A percentile compares a stretch with the other conserved stretches of the same genome.
Conservation (phyloP, 495 filamentous ascomycete genomes). For the Penicillium psychrofluorescens region DNA sequence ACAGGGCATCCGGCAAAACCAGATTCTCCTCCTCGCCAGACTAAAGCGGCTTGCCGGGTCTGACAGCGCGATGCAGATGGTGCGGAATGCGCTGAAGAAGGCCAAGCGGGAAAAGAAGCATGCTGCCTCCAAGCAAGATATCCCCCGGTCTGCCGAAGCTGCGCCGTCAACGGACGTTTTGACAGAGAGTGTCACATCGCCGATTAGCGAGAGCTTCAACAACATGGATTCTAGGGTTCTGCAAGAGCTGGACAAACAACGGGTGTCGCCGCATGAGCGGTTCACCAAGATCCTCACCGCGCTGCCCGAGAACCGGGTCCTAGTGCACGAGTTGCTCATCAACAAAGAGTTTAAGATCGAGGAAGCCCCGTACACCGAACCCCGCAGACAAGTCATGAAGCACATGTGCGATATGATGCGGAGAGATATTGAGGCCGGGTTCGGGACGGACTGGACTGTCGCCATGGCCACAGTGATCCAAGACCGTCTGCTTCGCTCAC, state of each 20-base stretch:
- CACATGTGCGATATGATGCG: slow-evolving; percentile 75
- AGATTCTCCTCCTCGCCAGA: slow-evolving; percentile 76
- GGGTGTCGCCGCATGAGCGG: slow-evolving; percentile 33
- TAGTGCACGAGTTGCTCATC: slow-evolving; percentile 88
- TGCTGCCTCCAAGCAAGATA: slow-evolving; percentile 51
- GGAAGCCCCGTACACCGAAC: slow-evolving; percentile 39
- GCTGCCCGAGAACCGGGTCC: slow-evolving; percentile 73
- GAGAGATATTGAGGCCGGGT: slow-evolving; percentile 59
- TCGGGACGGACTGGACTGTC: slow-evolving; percentile 70
- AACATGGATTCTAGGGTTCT: slow-evolving; percentile 31
- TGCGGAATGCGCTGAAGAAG: slow-evolving; percentile 74
- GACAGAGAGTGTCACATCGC: slow-evolving; percentile 36
- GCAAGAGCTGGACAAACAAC: slow-evolving; percentile 30
- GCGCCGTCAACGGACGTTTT: slow-evolving; percentile 25
- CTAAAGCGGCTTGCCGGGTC: slow-evolving; percentile 85
- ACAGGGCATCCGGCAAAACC: slow-evolving; percentile 89
- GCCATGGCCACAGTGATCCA: slow-evolving; percentile 80
- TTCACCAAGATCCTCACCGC: slow-evolving; percentile 52
- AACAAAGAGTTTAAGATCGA: slow-evolving; percentile 73
- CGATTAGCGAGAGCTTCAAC: slow-evolving; percentile 40
- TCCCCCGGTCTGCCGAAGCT: slow-evolving; percentile 39
- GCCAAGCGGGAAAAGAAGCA: slow-evolving; percentile 62
- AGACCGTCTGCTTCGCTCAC: slow-evolving; percentile 72
- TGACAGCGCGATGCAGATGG: slow-evolving; percentile 73
- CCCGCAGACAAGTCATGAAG: slow-evolving; percentile 44